Percentiles rank a stretch among this genome's conserved stretches.
These are phyloP conservation scores for Melanogaster broomeanus DNA, from an alignment of 768 basidiomycete genomes.

Conservation along the genomic window DNA sequence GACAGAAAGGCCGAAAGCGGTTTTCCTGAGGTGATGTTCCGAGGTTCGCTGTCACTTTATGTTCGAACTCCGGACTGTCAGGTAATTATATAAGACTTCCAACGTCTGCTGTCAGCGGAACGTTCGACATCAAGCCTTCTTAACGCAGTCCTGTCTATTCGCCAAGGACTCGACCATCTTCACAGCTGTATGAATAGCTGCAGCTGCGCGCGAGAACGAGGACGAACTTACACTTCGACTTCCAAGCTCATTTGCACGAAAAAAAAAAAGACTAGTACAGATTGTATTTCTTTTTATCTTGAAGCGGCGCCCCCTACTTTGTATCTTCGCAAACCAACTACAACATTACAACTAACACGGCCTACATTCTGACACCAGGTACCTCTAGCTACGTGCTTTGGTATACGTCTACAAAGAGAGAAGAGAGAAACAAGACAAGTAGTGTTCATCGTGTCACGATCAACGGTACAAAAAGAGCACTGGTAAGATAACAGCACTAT, in stretches of 20 bases:
- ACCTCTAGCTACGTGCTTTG: constrained; percentile 19
- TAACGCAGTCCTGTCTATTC: too few species aligned
- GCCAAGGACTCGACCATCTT: too few species aligned
- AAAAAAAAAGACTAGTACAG: background rate
- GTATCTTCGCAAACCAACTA: background rate
- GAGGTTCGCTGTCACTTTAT: too few species aligned
- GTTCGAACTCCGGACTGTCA: too few species aligned
- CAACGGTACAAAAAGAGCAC: background rate
- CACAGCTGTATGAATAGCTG: too few species aligned
- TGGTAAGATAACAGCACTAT: constrained; percentile 6
- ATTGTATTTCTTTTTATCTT: background rate
- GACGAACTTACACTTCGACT: too few species aligned
- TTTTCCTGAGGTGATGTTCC: too few species aligned
- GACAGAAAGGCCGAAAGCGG: too few species aligned
- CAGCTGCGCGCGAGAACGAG: too few species aligned
- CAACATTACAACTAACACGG: background rate
- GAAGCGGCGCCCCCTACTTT: background rate
- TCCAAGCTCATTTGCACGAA: background rate
- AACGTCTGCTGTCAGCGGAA: too few species aligned
- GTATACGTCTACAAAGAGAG: constrained; percentile 23
- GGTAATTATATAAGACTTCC: too few species aligned
- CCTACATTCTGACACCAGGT: background rate
- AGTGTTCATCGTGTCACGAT: constrained; percentile 7
- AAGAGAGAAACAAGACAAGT: background rate
- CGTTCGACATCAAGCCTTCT: too few species aligned